These are phyloP conservation scores for Eremomyces bilateralis DNA, from an alignment of 495 filamentous ascomycete species.

Conservation along the genomic window DNA sequence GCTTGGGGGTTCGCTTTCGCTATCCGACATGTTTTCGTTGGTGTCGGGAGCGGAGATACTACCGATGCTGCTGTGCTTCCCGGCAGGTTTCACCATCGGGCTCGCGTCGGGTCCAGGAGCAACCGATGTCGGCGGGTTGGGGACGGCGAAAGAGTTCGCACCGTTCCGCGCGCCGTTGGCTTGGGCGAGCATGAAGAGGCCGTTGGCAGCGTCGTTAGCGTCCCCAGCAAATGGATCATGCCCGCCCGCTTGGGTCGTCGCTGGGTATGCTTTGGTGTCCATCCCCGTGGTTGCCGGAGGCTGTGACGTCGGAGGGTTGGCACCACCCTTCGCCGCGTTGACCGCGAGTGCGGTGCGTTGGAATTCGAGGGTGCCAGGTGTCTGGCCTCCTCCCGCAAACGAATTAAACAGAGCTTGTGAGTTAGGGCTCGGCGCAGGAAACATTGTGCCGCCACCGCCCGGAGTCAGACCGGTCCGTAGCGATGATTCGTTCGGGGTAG, in stretches of 20 bases:
- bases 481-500: constrained; percentile 95
- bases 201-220: constrained; percentile 84
- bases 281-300: constrained; percentile 18
- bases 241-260: constrained; percentile 20
- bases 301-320: constrained; percentile 17
- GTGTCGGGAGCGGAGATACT: constrained; percentile 33
- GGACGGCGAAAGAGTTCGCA: constrained; percentile 23
- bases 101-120: constrained; percentile 9
- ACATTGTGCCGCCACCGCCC: constrained; percentile 93
- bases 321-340: constrained; percentile 32
- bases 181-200: constrained; percentile 76
- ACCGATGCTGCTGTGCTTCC: constrained; percentile 18
- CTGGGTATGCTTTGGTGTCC: neutral
- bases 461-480: constrained; percentile 82
- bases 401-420: constrained; percentile 59
- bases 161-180: constrained; percentile 28
- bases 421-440: constrained; percentile 76
- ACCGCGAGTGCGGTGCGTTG: constrained; percentile 77
- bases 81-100: constrained; percentile 18
- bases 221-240: constrained; percentile 54
- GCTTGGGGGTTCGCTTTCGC: constrained; percentile 37
- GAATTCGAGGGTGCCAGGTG: constrained; percentile 80
- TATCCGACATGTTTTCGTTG: constrained; percentile 48
- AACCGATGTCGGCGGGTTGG: constrained; percentile 24
- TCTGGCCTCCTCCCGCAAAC: constrained; percentile 60